Evolutionary conservation across 225 moss, liverwort and hornwort species (phyloP).

Genomic region (Anthoceros angustus): DNA sequence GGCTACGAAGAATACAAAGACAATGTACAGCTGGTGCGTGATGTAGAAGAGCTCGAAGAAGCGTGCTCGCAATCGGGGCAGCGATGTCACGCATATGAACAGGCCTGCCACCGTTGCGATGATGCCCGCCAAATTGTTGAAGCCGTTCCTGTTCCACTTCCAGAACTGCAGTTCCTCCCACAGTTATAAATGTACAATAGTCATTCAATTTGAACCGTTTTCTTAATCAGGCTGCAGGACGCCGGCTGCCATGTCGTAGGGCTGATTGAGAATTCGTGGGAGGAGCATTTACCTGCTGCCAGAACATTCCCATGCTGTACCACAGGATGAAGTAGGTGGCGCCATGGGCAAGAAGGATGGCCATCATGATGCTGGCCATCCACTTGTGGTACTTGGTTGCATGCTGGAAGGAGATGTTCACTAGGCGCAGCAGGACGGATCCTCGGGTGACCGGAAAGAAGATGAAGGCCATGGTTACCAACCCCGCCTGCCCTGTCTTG

Average conservation of each 20-base stretch:
- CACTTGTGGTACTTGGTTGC: constrained; percentile 42
- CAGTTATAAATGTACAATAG: constrained; percentile 7
- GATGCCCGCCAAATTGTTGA: constrained; percentile 38
- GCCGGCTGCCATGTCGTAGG: no score
- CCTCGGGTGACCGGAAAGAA: constrained; percentile 47
- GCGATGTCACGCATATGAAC: constrained; percentile 37
- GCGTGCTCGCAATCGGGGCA: constrained; percentile 17
- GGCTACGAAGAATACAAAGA: constrained; percentile 37
- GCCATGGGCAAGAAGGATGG: constrained; percentile 37
- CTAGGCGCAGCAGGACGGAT: constrained; percentile 37
- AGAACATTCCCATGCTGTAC: not conserved
- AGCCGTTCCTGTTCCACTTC: constrained; percentile 25
- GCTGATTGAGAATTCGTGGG: no score
- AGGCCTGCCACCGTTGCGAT: constrained; percentile 39
- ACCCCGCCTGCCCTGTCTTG: not conserved
- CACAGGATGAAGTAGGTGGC: constrained; percentile 29
- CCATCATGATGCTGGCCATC: constrained; percentile 42
- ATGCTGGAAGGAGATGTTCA: constrained; percentile 43
- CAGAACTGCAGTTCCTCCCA: constrained; percentile 16
- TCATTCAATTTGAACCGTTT: constrained; percentile 10
- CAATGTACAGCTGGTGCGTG: constrained; percentile 40
- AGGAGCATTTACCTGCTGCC: not conserved
- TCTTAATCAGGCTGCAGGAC: constrained; percentile 26
- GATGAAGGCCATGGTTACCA: constrained; percentile 27
- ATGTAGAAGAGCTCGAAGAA: constrained; percentile 36